phyloP scores from a whole-genome alignment of 441 rosid species.

The Eruca vesicaria region DNA sequence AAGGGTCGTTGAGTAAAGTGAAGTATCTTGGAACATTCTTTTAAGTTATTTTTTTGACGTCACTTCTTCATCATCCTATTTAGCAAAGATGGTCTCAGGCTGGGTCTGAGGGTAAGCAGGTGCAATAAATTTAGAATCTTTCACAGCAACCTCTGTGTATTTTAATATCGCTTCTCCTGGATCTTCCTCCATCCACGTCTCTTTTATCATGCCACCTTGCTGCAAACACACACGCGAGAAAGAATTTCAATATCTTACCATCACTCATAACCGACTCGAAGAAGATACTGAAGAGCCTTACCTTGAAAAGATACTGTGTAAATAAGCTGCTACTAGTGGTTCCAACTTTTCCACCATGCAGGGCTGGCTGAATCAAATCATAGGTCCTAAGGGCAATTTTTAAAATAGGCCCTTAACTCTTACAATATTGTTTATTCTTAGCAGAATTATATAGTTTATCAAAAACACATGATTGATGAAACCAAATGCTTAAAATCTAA shows the following conservation, averaged over 20 bases:
- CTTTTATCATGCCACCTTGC: conserved; percentile 99
- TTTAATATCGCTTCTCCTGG: conserved; percentile 97
- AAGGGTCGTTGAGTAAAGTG: not conserved
- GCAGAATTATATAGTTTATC: too few relatives aligned
- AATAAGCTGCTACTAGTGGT: conserved; percentile 82
- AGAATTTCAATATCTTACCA: not conserved
- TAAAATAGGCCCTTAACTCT: too few relatives aligned
- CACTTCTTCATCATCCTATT: conserved; percentile 78
- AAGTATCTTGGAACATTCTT: not conserved
- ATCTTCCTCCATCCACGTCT: conserved; percentile 99
- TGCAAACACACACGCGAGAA: conserved; percentile 42
- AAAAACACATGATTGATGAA: too few relatives aligned
- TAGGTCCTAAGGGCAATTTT: too few relatives aligned
- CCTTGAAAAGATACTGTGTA: conserved; percentile 97
- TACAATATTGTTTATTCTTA: too few relatives aligned
- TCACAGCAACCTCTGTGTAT: conserved; percentile 90
- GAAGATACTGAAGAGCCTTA: conserved; percentile 23
- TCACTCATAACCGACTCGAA: not conserved
- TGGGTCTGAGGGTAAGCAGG: conserved; percentile 93
- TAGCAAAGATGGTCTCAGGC: conserved; percentile 83
- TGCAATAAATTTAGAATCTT: conserved; percentile 91
- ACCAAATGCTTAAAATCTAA: too few relatives aligned
- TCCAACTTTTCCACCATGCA: conserved; percentile 94
- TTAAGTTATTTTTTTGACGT: conserved; percentile 20
- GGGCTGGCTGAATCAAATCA: too few relatives aligned